Percentiles rank a stretch among this genome's conserved stretches.
phyloP scores from a whole-genome alignment of 768 basidiomycete genomes.

The Boletus bicolor region DNA sequence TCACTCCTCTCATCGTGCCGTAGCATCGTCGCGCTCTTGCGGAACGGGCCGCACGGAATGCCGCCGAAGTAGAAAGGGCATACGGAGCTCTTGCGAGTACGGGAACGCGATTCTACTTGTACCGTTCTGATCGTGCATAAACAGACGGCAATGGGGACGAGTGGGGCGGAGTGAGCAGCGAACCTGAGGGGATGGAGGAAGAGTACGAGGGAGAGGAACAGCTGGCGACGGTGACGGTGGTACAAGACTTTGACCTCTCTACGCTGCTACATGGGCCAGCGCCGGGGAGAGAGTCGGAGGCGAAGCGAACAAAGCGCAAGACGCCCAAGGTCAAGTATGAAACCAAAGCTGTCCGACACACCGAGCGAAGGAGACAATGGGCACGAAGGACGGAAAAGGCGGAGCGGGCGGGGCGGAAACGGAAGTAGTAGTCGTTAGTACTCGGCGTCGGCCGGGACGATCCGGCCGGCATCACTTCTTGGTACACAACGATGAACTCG shows the following conservation, averaged over 20 bases:
- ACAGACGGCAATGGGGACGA: constrained; percentile 40
- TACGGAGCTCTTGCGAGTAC: constrained; percentile 53
- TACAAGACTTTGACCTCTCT: constrained; percentile 86
- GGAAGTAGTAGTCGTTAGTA: constrained; percentile 30
- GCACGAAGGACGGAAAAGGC: constrained; percentile 69
- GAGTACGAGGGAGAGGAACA: constrained; percentile 84
- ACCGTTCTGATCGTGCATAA: constrained; percentile 12
- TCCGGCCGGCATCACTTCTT: constrained; percentile 13
- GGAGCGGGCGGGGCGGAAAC: constrained; percentile 65
- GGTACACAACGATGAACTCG: constrained; percentile 72
- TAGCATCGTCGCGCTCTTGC: constrained; percentile 78
- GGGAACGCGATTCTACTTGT: constrained; percentile 7
- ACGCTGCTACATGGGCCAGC: constrained; percentile 47
- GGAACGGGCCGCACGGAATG: constrained; percentile 76
- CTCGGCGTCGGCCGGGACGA: constrained; percentile 5
- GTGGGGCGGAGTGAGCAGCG: constrained; percentile 44
- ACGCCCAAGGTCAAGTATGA: constrained; percentile 54
- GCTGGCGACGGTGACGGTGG: constrained; percentile 85
- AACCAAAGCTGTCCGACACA: constrained; percentile 62
- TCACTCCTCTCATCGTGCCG: constrained; percentile 12
- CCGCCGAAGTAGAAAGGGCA: constrained; percentile 70
- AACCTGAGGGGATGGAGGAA: constrained; percentile 45
- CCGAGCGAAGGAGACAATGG: constrained; percentile 60
- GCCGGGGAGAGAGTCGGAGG: background rate
- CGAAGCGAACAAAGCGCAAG: constrained; percentile 20